Evolutionary conservation across 139 green algal species (phyloP).

Genomic region (Picochlorum costavermella): DNA sequence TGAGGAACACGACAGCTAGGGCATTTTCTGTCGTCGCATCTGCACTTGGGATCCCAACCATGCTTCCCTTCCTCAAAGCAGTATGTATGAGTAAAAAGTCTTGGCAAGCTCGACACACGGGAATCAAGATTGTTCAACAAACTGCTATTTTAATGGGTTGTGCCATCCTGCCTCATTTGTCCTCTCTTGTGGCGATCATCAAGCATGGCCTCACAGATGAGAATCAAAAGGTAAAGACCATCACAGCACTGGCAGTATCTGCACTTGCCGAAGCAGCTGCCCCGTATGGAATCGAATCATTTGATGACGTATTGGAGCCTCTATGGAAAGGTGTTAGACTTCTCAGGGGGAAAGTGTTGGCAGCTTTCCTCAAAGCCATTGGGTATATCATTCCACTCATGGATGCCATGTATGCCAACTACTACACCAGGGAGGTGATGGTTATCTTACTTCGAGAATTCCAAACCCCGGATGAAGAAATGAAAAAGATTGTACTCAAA

Average conservation of each 20-base stretch:
- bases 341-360: slow-evolving; percentile 87
- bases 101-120: slow-evolving; percentile 81
- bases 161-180: slow-evolving; percentile 95
- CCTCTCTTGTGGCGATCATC: slow-evolving; percentile 92
- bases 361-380: slow-evolving; percentile 87
- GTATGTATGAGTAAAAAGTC: slow-evolving; percentile 73
- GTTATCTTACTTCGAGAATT: slow-evolving; percentile 91
- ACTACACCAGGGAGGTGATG: slow-evolving; percentile 98
- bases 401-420: slow-evolving; percentile 95
- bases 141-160: slow-evolving; percentile 97
- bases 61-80: slow-evolving; percentile 98
- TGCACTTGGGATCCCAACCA: slow-evolving; percentile 90
- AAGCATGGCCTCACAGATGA: slow-evolving; percentile 80
- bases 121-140: slow-evolving; percentile 99
- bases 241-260: slow-evolving; percentile 86
- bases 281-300: slow-evolving; percentile 97
- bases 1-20: slow-evolving; percentile 91
- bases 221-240: slow-evolving; percentile 91
- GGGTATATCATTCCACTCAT: slow-evolving; percentile 98
- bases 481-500: slow-evolving; percentile 99
- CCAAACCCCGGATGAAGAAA: slow-evolving; percentile 95
- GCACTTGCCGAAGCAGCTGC: slow-evolving; percentile 90
- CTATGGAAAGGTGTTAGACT: slow-evolving; percentile 94
- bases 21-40: slow-evolving; percentile 85
- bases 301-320: slow-evolving; percentile 96